A percentile compares a stretch with the other conserved stretches of the same genome.
These are phyloP conservation scores for Rhizophagus prolifer DNA, from an alignment of 192 early-diverging fungal genomes.

Conservation along the genomic window DNA sequence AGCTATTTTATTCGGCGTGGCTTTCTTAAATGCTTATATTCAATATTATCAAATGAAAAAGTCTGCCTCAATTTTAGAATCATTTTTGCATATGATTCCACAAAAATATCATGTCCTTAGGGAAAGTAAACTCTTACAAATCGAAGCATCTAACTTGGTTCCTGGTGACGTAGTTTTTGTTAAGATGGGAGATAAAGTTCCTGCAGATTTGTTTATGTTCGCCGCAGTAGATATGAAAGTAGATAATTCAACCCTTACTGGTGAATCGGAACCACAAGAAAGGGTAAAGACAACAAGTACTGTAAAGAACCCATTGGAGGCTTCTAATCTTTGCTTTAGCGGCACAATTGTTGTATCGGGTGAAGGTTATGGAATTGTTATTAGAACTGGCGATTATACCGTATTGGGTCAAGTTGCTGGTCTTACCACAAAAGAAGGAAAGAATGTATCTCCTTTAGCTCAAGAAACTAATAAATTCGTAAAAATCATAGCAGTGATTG, in stretches of 20 bases:
- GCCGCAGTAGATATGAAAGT: slow-evolving; percentile 85
- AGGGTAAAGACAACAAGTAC: slow-evolving; percentile 57
- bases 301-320: slow-evolving; percentile 84
- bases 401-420: slow-evolving; percentile 95
- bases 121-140: slow-evolving; percentile 66
- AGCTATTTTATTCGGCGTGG: slow-evolving; percentile 82
- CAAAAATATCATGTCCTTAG: slow-evolving; percentile 78
- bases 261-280: slow-evolving; percentile 94
- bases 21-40: slow-evolving; percentile 86
- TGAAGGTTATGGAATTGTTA: slow-evolving; percentile 89
- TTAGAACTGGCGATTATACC: slow-evolving; percentile 90
- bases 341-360: slow-evolving; percentile 82
- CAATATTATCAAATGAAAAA: slow-evolving; percentile 93
- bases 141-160: slow-evolving; percentile 76
- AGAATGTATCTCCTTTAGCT: slow-evolving; percentile 70
- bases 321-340: slow-evolving; percentile 89
- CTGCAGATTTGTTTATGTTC: slow-evolving; percentile 87
- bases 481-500: slow-evolving; percentile 80
- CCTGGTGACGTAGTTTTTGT: slow-evolving; percentile 87
- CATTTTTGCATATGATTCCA: slow-evolving; percentile 90
- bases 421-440: slow-evolving; percentile 77
- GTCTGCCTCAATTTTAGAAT: slow-evolving; percentile 82
- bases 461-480: slow-evolving; percentile 81
- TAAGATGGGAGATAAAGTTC: slow-evolving; percentile 92
- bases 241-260: slow-evolving; percentile 95